These are phyloP conservation scores for Prunus dulcis DNA, from an alignment of 306 rosid genomes.

Conservation along the genomic window DNA sequence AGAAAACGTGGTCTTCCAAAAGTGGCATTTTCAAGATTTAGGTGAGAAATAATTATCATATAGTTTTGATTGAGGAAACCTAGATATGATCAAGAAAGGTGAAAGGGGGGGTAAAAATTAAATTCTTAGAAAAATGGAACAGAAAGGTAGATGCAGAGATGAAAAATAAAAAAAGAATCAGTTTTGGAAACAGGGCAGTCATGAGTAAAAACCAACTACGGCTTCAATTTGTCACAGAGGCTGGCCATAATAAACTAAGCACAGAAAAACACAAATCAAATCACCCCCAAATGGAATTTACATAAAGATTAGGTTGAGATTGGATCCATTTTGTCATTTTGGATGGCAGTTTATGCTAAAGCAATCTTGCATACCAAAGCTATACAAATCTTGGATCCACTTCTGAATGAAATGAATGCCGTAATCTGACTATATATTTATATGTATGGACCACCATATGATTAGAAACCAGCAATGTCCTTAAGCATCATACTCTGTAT, in stretches of 20 bases:
- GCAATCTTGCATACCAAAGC: neutral
- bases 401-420: neutral
- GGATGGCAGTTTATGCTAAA: neutral
- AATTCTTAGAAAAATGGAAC: constrained; percentile 1
- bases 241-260: constrained; percentile 13
- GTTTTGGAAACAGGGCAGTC: constrained; percentile 13
- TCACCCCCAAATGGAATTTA: neutral
- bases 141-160: constrained; percentile 16
- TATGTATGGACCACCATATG: constrained; percentile 16
- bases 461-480: constrained; percentile 20
- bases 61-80: constrained; percentile 15
- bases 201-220: constrained; percentile 17
- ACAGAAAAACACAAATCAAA: constrained; percentile 22
- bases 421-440: too few relatives aligned
- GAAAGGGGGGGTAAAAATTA: neutral
- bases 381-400: neutral
- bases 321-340: constrained; percentile 10
- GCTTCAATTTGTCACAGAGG: constrained; percentile 19
- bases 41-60: constrained; percentile 17
- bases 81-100: neutral
- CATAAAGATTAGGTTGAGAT: neutral
- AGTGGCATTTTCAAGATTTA: constrained; percentile 31
- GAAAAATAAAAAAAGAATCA: constrained; percentile 4
- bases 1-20: constrained; percentile 41
- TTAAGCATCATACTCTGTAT: neutral